Conservation (phyloP, 2,329 filamentous ascomycete genomes). For the Alternaria brassicae region DNA sequence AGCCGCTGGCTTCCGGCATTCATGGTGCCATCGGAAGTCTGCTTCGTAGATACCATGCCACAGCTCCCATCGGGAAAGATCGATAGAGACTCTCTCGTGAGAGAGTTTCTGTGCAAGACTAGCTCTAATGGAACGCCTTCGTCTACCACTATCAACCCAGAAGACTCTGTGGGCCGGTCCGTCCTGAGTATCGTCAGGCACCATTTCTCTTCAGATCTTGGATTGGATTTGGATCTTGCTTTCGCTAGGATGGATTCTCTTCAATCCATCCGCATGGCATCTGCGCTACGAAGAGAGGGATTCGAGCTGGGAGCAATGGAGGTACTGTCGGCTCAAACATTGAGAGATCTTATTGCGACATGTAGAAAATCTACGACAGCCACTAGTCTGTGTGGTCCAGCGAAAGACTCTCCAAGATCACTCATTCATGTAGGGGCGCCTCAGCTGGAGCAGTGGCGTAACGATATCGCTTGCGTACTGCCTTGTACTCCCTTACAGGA, state of each 20-base stretch:
- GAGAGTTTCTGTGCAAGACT: slow-evolving; percentile 57
- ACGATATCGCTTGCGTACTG: slow-evolving; percentile 49
- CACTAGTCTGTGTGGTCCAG: background rate
- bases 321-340: slow-evolving; percentile 65
- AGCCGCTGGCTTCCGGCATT: slow-evolving; percentile 78
- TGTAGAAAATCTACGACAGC: slow-evolving; percentile 19
- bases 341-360: slow-evolving; percentile 41
- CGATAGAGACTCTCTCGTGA: slow-evolving; percentile 70
- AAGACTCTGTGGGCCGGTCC: slow-evolving; percentile 23
- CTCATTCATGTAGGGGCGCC: background rate
- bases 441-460: slow-evolving; percentile 19
- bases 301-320: slow-evolving; percentile 65
- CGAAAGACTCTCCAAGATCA: background rate
- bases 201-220: slow-evolving; percentile 52
- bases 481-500: slow-evolving; percentile 77
- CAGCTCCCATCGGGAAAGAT: slow-evolving; percentile 84
- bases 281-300: slow-evolving; percentile 65
- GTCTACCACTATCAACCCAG: slow-evolving; percentile 10
- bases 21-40: slow-evolving; percentile 81
- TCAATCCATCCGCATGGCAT: slow-evolving; percentile 68
- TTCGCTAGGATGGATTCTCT: slow-evolving; percentile 72
- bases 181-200: slow-evolving; percentile 54
- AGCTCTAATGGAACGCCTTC: slow-evolving; percentile 19
- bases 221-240: slow-evolving; percentile 55
- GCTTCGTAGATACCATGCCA: slow-evolving; percentile 70